Conservation (phyloP, 192 early-diverging fungal genomes). For the Neocallimastix lanati region DNA sequence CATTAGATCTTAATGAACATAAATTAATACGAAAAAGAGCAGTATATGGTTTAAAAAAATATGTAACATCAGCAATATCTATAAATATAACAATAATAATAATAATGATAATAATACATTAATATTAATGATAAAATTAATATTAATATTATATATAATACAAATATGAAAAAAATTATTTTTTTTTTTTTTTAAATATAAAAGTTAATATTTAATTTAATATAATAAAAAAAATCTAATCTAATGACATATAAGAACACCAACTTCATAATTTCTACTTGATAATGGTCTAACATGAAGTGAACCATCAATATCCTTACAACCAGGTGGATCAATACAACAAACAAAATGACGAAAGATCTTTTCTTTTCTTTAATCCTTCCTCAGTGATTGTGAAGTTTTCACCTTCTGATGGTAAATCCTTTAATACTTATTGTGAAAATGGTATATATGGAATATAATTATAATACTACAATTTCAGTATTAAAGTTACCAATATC, state of each 20-base stretch:
- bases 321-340: conserved; percentile 96
- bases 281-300: conserved; percentile 62
- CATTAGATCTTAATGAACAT: conserved; percentile 73
- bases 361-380: conserved; percentile 47
- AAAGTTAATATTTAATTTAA: too few species aligned
- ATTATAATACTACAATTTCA: conserved; percentile 84
- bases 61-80: conserved; percentile 92
- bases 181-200: too few species aligned
- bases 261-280: conserved; percentile 78
- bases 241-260: conserved; percentile 26
- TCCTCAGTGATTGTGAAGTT: conserved; percentile 64
- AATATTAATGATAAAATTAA: too few species aligned
- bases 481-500: conserved; percentile 85
- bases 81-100: conserved; percentile 17
- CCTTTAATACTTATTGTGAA: conserved; percentile 60
- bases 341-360: conserved; percentile 75
- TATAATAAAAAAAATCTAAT: too few species aligned
- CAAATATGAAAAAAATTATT: too few species aligned
- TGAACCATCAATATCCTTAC: conserved; percentile 98
- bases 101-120: too few species aligned
- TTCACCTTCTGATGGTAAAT: conserved; percentile 75
- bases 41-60: conserved; percentile 66
- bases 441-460: conserved; percentile 92
- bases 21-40: conserved; percentile 70
- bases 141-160: too few species aligned